phyloP scores from a whole-genome alignment of 2,329 filamentous ascomycete species.

The Dactylellina cionopaga region DNA sequence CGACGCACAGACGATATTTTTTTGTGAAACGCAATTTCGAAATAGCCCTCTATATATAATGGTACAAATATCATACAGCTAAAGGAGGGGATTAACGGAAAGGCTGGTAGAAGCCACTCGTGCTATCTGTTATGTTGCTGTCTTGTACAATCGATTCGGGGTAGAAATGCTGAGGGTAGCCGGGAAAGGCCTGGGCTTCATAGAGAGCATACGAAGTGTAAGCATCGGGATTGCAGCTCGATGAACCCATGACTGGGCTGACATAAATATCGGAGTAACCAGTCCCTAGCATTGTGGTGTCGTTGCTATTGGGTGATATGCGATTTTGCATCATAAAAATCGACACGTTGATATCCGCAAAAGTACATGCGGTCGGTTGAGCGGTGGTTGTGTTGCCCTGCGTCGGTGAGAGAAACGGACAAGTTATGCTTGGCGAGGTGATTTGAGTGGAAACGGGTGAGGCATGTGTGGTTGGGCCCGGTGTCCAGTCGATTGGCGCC shows the following conservation, averaged over 20 bases:
- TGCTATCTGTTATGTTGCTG: constrained; percentile 1
- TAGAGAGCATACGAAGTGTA: constrained; percentile 2
- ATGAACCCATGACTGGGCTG: neutral
- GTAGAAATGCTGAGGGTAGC: neutral
- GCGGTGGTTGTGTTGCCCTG: neutral
- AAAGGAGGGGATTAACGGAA: neutral
- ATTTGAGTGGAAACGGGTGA: constrained; percentile 11
- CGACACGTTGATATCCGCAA: neutral
- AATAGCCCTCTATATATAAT: constrained; percentile 3
- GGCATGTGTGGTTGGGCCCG: constrained; percentile 23
- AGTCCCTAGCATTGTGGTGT: constrained; percentile 11
- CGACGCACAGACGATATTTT: no score
- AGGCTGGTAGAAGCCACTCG: neutral
- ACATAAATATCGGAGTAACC: neutral
- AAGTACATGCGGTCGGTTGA: neutral
- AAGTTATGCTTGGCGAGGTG: neutral
- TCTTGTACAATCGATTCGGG: constrained; percentile 6
- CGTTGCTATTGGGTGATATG: neutral
- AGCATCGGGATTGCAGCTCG: constrained; percentile 1
- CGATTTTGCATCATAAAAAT: neutral
- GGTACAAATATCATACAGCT: constrained; percentile 10
- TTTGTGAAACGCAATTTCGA: neutral
- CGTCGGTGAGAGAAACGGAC: neutral
- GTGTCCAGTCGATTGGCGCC: constrained; percentile 20
- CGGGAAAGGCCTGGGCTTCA: neutral